Evolutionary conservation across 2,329 filamentous ascomycete species (phyloP).

Genomic region (Lasiodiplodia sp.): DNA sequence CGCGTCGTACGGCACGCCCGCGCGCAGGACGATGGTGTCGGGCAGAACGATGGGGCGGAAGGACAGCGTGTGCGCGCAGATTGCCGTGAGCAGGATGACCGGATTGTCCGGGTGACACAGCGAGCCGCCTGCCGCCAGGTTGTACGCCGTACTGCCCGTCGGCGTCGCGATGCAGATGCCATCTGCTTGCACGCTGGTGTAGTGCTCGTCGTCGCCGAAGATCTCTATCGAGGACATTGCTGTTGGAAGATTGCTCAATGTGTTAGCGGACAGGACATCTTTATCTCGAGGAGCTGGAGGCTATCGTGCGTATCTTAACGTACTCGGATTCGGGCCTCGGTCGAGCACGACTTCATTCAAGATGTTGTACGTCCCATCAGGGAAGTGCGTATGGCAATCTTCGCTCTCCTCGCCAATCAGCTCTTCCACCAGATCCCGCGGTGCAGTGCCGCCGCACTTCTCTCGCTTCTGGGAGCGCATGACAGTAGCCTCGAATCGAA

Average conservation of each 20-base stretch:
- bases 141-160: slow-evolving; percentile 94
- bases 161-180: slow-evolving; percentile 94
- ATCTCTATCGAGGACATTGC: slow-evolving; percentile 92
- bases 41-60: slow-evolving; percentile 97
- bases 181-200: slow-evolving; percentile 91
- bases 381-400: slow-evolving; percentile 82
- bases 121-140: slow-evolving; percentile 92
- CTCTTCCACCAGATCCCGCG: slow-evolving; percentile 81
- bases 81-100: slow-evolving; percentile 91
- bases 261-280: slow-evolving; percentile 1
- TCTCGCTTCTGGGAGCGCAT: slow-evolving; percentile 76
- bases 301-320: slow-evolving; percentile 46
- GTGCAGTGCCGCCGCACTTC: slow-evolving; percentile 32
- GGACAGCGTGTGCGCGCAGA: slow-evolving; percentile 92
- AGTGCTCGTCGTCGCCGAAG: slow-evolving; percentile 94
- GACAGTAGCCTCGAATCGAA: slow-evolving; percentile 91
- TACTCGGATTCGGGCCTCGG: slow-evolving; percentile 89
- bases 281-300: not conserved
- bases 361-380: slow-evolving; percentile 86
- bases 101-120: slow-evolving; percentile 96
- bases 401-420: slow-evolving; percentile 85
- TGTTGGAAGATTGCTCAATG: slow-evolving; percentile 42
- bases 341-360: slow-evolving; percentile 98
- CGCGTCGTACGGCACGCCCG: slow-evolving; percentile 94
- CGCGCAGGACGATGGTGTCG: slow-evolving; percentile 90